Conservation (phyloP, 1,139 yeast genomes). For the Yamadazyma triangularis region DNA sequence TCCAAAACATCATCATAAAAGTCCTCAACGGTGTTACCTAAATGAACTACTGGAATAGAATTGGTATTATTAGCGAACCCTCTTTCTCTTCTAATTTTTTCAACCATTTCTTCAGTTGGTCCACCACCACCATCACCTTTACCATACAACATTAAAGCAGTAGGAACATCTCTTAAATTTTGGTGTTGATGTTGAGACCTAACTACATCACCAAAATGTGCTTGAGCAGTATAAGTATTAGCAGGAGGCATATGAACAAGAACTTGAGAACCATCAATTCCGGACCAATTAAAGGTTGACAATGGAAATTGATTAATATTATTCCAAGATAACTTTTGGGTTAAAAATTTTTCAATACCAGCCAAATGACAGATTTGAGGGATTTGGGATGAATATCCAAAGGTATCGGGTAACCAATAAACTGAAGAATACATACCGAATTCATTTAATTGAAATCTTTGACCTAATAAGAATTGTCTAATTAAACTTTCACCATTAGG, state of each 20-base stretch:
- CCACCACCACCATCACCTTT: slow-evolving; percentile 99
- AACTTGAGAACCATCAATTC: slow-evolving; percentile 89
- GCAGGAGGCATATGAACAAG: slow-evolving; percentile 98
- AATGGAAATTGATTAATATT: slow-evolving; percentile 88
- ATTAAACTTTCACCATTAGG: slow-evolving; percentile 89
- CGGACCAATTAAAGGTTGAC: slow-evolving; percentile 91
- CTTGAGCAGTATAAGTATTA: slow-evolving; percentile 89
- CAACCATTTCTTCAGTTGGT: slow-evolving; percentile 89
- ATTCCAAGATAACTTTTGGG: slow-evolving; percentile 95
- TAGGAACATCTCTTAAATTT: slow-evolving; percentile 73
- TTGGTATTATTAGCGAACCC: slow-evolving; percentile 82
- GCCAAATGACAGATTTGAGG: slow-evolving; percentile 89
- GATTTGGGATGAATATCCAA: slow-evolving; percentile 92
- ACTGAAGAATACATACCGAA: slow-evolving; percentile 73
- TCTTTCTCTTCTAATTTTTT: slow-evolving; percentile 84
- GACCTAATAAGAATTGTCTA: slow-evolving; percentile 88
- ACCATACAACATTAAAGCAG: slow-evolving; percentile 80
- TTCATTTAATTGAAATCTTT: slow-evolving; percentile 71
- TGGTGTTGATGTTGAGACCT: slow-evolving; percentile 79
- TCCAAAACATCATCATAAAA: slow-evolving; percentile 67
- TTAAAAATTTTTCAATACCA: slow-evolving; percentile 78
- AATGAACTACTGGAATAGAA: slow-evolving; percentile 72
- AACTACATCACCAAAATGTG: slow-evolving; percentile 87
- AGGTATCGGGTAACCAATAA: slow-evolving; percentile 96
- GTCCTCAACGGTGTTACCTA: slow-evolving; percentile 74